Base-by-base conservation (phyloP, 306 rosid species). In the Vigna mungo region DNA sequence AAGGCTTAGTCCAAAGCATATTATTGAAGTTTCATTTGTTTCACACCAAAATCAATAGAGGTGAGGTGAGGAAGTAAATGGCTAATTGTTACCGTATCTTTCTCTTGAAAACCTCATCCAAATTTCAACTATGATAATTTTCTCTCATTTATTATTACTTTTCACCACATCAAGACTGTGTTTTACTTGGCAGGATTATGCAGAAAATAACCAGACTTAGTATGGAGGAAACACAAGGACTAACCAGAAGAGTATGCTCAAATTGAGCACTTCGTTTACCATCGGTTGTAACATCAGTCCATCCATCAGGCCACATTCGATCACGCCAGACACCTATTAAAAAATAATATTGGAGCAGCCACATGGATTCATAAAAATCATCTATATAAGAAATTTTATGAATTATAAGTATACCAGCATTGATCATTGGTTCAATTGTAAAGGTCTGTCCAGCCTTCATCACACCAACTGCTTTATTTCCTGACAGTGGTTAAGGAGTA, bases 201-300 rank as follows among this genome's bases (percentile, higher is more conserved):
- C 53, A 54, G 25, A 80, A 72, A 71, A 63, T 71, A 80, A 44
- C 36, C 12, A 80, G 37, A 54, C 23, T 54, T 9, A 23, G 49
- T 8, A 5, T 9, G 9, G 41, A 66, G 32, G 25, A 67, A 37
- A 61, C 23, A 77, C 12, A 76, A 32, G 73, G 68, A 64, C 69
- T 82, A 86, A 92, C 99, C 99, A 92, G 79, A 46, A 95, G 96
- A 49, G 97, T 95, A 70, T 95, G 99, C 71, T 95, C 99, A 79
- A 95, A 95, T 81, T 95, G 97, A 84, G 99, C 99, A 84, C 99
- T 95, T 80, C 94, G 83, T 85, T 88, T 89, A 41, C 97, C 99
- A 64, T 95, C 97, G 6, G 72, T 13, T 20, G 83, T 79, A 30
- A 91, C 97, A 53, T 17, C 88, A 62, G 99, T 91, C 99, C 97